A percentile compares a stretch with the other conserved stretches of the same genome.
phyloP scores from a whole-genome alignment of 2,329 filamentous ascomycete genomes.

The Exophiala alcalophila region DNA sequence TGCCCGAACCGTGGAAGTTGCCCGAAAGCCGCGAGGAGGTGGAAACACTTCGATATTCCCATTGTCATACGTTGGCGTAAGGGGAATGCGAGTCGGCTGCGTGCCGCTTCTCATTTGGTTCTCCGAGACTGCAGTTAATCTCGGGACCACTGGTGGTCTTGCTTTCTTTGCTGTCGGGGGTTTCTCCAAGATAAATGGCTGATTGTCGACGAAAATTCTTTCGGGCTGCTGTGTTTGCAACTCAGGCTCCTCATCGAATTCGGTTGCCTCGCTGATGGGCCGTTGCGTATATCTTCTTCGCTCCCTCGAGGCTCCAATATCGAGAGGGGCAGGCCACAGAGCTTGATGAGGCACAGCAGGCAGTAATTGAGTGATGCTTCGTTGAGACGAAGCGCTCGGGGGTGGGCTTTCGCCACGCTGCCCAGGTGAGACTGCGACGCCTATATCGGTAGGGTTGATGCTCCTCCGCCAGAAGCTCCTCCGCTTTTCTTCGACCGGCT shows the following conservation, averaged over 20 bases:
- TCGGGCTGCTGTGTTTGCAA: slow-evolving; percentile 4
- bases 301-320: slow-evolving; percentile 15
- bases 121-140: slow-evolving; percentile 15
- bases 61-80: slow-evolving; percentile 32
- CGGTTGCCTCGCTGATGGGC: slow-evolving; percentile 35
- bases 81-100: slow-evolving; percentile 36
- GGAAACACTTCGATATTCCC: slow-evolving; percentile 21
- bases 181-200: slow-evolving; percentile 21
- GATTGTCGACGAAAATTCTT: slow-evolving; percentile 23
- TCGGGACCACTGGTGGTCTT: slow-evolving; percentile 14
- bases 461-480: slow-evolving; percentile 33
- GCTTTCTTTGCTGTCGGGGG: slow-evolving; percentile 13
- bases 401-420: slow-evolving; percentile 33
- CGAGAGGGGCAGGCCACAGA: slow-evolving; percentile 40
- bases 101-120: slow-evolving; percentile 33
- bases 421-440: slow-evolving; percentile 35
- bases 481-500: slow-evolving; percentile 25
- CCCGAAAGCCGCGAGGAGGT: slow-evolving; percentile 6
- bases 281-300: slow-evolving; percentile 17
- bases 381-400: slow-evolving; percentile 36
- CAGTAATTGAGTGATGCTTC: slow-evolving; percentile 39
- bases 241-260: slow-evolving; percentile 40
- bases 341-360: slow-evolving; percentile 36
- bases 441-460: slow-evolving; percentile 33
- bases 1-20: no score